Evolutionary conservation across 2,329 filamentous ascomycete species (phyloP).

Genomic region (Pseudocercospora musae): DNA sequence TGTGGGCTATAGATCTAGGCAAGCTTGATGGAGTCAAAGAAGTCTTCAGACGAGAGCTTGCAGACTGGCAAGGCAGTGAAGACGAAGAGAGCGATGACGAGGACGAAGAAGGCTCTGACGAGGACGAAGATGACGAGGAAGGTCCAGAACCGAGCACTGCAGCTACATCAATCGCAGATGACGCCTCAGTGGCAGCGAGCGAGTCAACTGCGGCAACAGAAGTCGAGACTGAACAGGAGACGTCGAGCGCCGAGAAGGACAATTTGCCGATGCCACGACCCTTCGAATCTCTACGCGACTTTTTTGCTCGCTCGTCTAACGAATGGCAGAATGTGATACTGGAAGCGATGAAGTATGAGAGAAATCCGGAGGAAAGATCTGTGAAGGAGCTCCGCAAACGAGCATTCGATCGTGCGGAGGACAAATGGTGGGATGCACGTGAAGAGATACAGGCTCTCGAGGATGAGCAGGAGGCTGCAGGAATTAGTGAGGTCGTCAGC

Average conservation of each 20-base stretch:
- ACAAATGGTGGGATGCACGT: conserved; percentile 98
- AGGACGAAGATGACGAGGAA: conserved; percentile 52
- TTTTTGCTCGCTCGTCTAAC: conserved; percentile 81
- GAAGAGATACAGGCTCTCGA: conserved; percentile 90
- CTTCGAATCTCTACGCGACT: conserved; percentile 87
- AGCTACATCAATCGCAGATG: conserved; percentile 26
- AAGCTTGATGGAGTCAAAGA: conserved; percentile 93
- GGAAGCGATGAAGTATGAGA: conserved; percentile 67
- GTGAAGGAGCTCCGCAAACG: conserved; percentile 91
- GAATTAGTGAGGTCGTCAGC: conserved; percentile 91
- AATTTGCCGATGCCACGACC: conserved; percentile 72
- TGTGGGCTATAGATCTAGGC: conserved; percentile 89
- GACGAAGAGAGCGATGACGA: conserved; percentile 48
- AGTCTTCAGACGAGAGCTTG: conserved; percentile 78
- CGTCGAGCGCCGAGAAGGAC: conserved; percentile 59
- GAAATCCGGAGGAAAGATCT: conserved; percentile 58
- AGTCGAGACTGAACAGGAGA: conserved; percentile 29
- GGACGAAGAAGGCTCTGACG: conserved; percentile 54
- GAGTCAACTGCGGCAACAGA: conserved; percentile 18
- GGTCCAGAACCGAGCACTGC: conserved; percentile 48
- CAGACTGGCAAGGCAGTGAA: conserved; percentile 70
- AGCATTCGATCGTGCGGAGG: conserved; percentile 86
- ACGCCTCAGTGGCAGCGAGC: conserved; percentile 19
- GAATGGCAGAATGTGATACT: conserved; percentile 90
- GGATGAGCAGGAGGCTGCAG: conserved; percentile 92